Percentiles rank a stretch among this genome's conserved stretches.
Conservation (phyloP, 306 rosid species). For the Crataegus laevigata region DNA sequence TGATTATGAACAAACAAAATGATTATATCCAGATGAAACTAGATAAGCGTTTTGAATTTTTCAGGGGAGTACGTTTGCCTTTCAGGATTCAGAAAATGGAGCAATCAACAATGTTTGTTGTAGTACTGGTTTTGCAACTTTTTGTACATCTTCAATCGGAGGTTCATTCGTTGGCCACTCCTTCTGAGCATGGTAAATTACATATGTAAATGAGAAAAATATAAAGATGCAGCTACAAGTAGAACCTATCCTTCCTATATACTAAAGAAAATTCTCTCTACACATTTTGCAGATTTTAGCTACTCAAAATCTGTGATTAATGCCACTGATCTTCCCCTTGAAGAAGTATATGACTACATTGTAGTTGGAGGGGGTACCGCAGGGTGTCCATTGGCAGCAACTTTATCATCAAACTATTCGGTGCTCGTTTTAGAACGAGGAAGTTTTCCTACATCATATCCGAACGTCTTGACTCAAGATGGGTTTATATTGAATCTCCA, state of each 20-base stretch:
- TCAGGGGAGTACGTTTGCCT: too few species aligned
- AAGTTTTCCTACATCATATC: background rate
- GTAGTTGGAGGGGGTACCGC: slow-evolving; percentile 36
- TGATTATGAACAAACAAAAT: too few species aligned
- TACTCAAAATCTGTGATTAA: slow-evolving; percentile 16
- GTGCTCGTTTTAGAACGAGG: slow-evolving; percentile 32
- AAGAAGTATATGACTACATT: slow-evolving; percentile 27
- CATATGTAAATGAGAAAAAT: background rate
- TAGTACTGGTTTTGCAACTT: too few species aligned
- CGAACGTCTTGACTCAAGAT: background rate
- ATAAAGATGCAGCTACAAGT: too few species aligned
- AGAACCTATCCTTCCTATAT: background rate
- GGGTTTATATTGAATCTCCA: background rate
- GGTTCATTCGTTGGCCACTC: too few species aligned
- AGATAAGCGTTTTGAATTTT: too few species aligned
- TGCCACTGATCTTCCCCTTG: background rate
- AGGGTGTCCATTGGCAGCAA: slow-evolving; percentile 33
- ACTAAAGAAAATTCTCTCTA: background rate
- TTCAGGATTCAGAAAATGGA: too few species aligned
- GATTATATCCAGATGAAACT: too few species aligned
- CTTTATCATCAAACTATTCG: slow-evolving; percentile 14
- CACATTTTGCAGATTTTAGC: slow-evolving; percentile 11
- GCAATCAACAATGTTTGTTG: too few species aligned
- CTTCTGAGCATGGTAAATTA: too few species aligned
- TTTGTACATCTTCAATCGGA: too few species aligned